Evolutionary conservation across 805 yeast genomes (phyloP), one percentile per base, ranked within the genome.

Genomic region (Saccharomycopsis sp.): DNA sequence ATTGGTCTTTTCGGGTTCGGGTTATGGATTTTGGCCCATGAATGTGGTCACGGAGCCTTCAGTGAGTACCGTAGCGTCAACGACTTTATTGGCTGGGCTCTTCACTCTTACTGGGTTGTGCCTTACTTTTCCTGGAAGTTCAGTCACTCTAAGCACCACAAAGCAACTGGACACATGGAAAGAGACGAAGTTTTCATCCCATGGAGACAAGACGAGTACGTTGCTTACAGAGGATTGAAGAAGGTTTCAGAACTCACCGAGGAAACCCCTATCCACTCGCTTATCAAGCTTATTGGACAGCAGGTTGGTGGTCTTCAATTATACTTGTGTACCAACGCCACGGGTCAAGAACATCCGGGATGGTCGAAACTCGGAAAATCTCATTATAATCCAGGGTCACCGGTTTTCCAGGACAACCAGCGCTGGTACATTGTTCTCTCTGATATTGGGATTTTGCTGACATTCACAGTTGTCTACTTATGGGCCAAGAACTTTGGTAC

Each of bases 101-200:
- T 82, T 54, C 86, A 82, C 67, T 80, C 85, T 51, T 81, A 78
- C 65, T 70, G 76, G 62, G 70, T 80, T 61, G 85, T 82, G 57
- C 87, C 86, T 29, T 82, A 79, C 68, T 82, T 82, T 64, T 79
- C 84, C 2, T 82, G 86, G 86, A 82, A 82, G 66, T 81, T 73
- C 66, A 73, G 80, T 55, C 87, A 82, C 65, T 75, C 80, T 49
- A 82, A 80, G 67, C 87, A 82, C 69, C 87, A 82, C 69, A 81
- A 82, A 71, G 82, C 82, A 52, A 82, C 86, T 23, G 86, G 86
- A 63, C 83, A 82, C 68, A 69, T 81, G 64, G 75, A 80, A 56
- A 77, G 78, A 68, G 87, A 82, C 70, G 81, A 79, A 77, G 87
- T 82, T 41, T 82, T 81, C 67, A 68, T 82, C 51, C 87, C 87